Base-by-base conservation (phyloP, 2,329 filamentous ascomycete genomes). In the Dryadomyces sulphureus region DNA sequence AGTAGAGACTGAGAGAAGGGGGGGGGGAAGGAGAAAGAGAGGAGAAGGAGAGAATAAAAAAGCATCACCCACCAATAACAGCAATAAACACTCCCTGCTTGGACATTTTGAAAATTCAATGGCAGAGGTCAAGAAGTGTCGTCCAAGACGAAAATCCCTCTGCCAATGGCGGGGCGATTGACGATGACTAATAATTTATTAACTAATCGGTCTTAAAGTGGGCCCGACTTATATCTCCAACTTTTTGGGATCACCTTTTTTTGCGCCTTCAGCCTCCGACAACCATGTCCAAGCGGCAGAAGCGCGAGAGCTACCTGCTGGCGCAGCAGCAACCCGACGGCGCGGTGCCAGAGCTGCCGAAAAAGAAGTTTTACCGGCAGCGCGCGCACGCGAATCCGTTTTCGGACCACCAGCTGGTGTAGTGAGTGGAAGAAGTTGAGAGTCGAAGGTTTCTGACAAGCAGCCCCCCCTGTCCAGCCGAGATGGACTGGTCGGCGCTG, bases 331-430 rank as follows among this genome's bases (percentile, higher is more conserved):
- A 70, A 44, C 64, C 65, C 34, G 66, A 73, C 51, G 68, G 73
- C 57, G 68, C 64, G 20, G 64, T 66, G 35, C 65, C 77, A 7
- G 73, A 78, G 56, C 66, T 95, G 56, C 92, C 92, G 9, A 82
- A 86, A 65, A 98, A 98, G 72, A 90, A 84, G 67, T 94, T 92
- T 67, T 98, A 94, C 63, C 79, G 92, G 47, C 92, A 98, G 65
- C 77, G 92, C 62, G 92, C 92, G 34, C 92, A 98, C 66, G 92
- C 92, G 52, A 98, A 98, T 67, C 89, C 90, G 7, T 98, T 98
- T 66, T 95, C 90, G 3, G 92, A 98, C 58, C 92, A 98, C 68
- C 70, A 77, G 48, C 70, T 98, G 60, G 72, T 74, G 57, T 98
- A 98, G 92, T 62, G 7, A 21, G 44, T 46, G 34, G 14, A 7